Conservation (phyloP, 805 yeast species). For the Lipomyces sp. region DNA sequence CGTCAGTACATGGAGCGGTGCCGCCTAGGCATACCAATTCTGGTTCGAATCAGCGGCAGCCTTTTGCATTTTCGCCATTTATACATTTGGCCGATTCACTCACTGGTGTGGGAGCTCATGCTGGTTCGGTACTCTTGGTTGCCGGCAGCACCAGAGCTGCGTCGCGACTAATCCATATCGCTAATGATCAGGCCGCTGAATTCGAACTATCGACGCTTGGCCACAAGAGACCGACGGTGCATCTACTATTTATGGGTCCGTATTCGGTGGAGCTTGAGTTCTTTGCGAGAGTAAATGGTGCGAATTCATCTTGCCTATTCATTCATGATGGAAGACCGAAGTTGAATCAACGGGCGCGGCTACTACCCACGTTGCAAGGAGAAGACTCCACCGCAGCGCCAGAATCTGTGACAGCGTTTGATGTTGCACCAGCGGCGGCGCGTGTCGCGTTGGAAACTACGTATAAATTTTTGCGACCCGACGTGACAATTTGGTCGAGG, state of each 20-base stretch:
- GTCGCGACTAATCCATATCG: conserved; percentile 24
- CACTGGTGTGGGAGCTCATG: conserved; percentile 5
- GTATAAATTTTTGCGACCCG: conserved; percentile 19
- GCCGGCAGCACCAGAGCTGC: conserved; percentile 31
- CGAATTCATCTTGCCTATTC: conserved; percentile 13
- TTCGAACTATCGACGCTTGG: neutral
- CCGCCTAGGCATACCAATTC: neutral
- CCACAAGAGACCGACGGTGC: conserved; percentile 9
- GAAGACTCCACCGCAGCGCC: conserved; percentile 5
- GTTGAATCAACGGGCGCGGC: conserved; percentile 25
- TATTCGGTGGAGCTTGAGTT: conserved; percentile 28
- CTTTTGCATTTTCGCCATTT: conserved; percentile 32
- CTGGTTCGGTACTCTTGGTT: conserved; percentile 21
- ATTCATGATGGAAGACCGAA: conserved; percentile 34
- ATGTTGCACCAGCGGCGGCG: conserved; percentile 19
- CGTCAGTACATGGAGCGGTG: neutral
- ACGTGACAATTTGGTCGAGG: conserved; percentile 33
- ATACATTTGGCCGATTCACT: conserved; percentile 16
- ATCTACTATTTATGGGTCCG: conserved; percentile 31
- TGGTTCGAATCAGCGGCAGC: conserved; percentile 22
- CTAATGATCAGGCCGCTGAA: conserved; percentile 27
- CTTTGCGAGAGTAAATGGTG: conserved; percentile 19
- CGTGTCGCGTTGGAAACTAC: conserved; percentile 28
- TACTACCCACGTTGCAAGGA: conserved; percentile 10
- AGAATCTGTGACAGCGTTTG: conserved; percentile 27